phyloP scores from a whole-genome alignment of 1,284 basidiomycete genomes.

The Trametes sp. region DNA sequence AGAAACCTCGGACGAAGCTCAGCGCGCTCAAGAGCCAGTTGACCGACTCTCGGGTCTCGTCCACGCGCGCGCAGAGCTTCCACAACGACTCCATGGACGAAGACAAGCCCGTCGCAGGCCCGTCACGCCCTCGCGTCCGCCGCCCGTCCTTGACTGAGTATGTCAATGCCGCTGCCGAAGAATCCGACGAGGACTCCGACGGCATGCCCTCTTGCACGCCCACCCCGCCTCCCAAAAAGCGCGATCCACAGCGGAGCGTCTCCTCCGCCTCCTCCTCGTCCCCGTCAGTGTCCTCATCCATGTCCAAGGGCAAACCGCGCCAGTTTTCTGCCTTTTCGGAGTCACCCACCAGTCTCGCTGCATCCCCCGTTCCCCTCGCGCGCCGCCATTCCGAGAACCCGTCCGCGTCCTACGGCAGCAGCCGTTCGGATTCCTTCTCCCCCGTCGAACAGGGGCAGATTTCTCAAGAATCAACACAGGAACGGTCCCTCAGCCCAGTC shows the following conservation, averaged over 20 bases:
- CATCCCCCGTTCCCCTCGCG: background rate
- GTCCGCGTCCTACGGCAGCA: background rate
- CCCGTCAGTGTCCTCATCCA: background rate
- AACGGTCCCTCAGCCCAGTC: background rate
- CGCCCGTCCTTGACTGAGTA: background rate
- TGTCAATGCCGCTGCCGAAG: background rate
- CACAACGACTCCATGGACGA: background rate
- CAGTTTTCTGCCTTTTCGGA: constrained; percentile 8
- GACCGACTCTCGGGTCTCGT: background rate
- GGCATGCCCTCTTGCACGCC: constrained; percentile 24
- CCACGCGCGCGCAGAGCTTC: no score
- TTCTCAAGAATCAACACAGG: background rate
- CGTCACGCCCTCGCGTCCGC: background rate
- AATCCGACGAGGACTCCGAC: constrained; percentile 13
- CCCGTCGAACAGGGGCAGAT: background rate
- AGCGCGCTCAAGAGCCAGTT: background rate
- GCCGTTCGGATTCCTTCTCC: background rate
- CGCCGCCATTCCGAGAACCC: constrained; percentile 4
- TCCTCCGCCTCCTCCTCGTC: constrained; percentile 4
- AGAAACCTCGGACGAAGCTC: background rate
- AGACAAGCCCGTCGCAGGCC: constrained; percentile 10
- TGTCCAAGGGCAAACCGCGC: background rate
- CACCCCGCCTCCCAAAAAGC: constrained; percentile 15
- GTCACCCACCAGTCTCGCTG: constrained; percentile 11
- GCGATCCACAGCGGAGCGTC: background rate